Evolutionary conservation across 75 land plant genomes (phyloP).

Genomic region (Picea glauca): DNA sequence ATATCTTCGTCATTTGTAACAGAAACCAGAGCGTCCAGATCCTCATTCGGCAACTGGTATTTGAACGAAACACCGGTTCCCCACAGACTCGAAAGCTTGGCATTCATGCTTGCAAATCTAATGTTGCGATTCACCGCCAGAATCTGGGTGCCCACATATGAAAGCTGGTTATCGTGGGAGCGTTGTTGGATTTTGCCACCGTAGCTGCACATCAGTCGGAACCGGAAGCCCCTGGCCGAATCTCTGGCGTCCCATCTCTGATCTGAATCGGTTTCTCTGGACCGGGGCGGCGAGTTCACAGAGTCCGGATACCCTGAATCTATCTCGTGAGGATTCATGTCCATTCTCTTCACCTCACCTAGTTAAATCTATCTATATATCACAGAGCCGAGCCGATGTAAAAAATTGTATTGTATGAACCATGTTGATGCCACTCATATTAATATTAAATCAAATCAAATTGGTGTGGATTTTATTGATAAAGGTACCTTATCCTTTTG

Average conservation of each 20-base stretch:
- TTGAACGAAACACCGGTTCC: conserved; percentile 44
- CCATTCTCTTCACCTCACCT: no score
- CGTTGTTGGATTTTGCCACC: conserved; percentile 88
- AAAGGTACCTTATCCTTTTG: no score
- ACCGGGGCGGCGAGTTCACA: conserved; percentile 45
- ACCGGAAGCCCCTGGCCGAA: conserved; percentile 3
- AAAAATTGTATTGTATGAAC: no score
- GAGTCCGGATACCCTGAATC: conserved; percentile 40
- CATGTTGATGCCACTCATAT: no score
- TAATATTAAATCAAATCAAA: no score
- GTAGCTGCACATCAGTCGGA: conserved; percentile 91
- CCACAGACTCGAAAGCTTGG: conserved; percentile 46
- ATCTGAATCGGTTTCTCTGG: conserved; percentile 40
- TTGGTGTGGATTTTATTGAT: no score
- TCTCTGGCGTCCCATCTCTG: conserved; percentile 19
- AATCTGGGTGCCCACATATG: conserved; percentile 82
- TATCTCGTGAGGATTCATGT: no score
- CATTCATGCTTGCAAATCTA: conserved; percentile 33
- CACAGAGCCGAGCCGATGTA: no score
- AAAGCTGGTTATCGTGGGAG: conserved; percentile 66
- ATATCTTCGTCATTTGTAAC: conserved; percentile 93
- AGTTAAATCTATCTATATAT: no score
- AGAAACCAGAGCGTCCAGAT: conserved; percentile 84
- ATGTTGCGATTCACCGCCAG: conserved; percentile 60
- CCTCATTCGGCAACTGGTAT: conserved; percentile 94